phyloP scores from a whole-genome alignment of 129 eudicot genomes.

The Daucus carota region DNA sequence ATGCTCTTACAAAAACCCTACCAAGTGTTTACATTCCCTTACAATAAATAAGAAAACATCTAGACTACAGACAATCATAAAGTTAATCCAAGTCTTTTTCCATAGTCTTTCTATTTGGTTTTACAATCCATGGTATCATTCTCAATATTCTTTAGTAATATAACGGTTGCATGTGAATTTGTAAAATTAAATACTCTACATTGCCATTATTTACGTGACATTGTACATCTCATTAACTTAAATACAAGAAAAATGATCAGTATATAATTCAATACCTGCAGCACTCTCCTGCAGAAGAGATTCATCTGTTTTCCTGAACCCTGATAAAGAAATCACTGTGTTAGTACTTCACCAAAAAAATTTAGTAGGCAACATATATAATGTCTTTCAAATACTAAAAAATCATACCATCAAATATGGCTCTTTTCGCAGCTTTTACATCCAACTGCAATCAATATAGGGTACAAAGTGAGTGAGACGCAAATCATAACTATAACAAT shows the following conservation, averaged over 20 bases:
- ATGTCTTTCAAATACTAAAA: background rate
- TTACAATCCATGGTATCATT: background rate
- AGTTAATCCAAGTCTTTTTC: background rate
- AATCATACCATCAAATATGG: constrained; percentile 51
- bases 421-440: constrained; percentile 55
- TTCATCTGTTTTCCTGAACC: constrained; percentile 46
- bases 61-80: background rate
- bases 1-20: background rate
- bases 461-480: background rate
- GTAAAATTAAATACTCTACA: background rate
- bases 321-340: constrained; percentile 17
- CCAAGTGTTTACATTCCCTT: background rate
- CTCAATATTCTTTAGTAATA: background rate
- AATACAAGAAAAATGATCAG: constrained; percentile 10
- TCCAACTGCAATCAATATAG: constrained; percentile 37
- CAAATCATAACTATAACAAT: background rate
- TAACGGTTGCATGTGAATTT: background rate
- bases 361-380: background rate
- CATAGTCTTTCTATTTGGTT: background rate
- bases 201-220: background rate
- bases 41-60: background rate
- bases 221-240: background rate
- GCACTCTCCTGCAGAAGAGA: constrained; percentile 47
- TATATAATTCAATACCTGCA: constrained; percentile 35
- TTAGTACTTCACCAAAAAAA: background rate